Evolutionary conservation across 768 basidiomycete species (phyloP), one percentile per base, ranked within the genome.

Genomic region (Saitozyma podzolica): DNA sequence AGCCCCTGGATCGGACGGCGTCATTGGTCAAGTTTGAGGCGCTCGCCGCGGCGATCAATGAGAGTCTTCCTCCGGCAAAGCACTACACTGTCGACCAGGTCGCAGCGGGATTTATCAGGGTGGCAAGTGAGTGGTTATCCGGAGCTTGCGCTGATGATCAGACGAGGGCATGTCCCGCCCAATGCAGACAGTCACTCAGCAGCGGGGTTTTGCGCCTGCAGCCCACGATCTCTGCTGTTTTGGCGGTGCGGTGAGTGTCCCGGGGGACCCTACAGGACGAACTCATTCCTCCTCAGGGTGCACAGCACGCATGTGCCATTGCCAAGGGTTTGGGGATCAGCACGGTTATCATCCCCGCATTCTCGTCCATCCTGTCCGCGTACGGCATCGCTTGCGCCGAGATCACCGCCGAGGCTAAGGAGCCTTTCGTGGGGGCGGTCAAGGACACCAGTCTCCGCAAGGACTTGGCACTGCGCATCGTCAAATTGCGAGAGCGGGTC

Each of bases 241-340:
- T 66, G 92, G 92, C 6, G 92, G 92, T 45, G 43, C 9, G 2
- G 62, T 61, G 41, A 62, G 62, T 54, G 2, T 10, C 40, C 1
- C 16, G 55, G 16, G 37, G 11, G 42, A 49, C 40, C 39, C 16
- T 14, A 13, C 37, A 90, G 90, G 29, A 29, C 29, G 5, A 29
- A 5, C 29, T 29, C 29, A 29, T 29, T 29, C 29, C 29, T 29
- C 5, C 29, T 29, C 29, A 29, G 9, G 91, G 92, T 6, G 91
- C 91, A 2, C 92, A 93, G 69, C 92, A 93, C 65, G 93, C 92
- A 10, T 92, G 91, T 82, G 92, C 93, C 75, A 93, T 95, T 54
- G 94, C 92, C 0, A 83, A 84, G 20, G 82, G 91, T 8, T 83
- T 97, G 5, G 92, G 92, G 6, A 95, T 96, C 70, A 88, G 87